phyloP scores from a whole-genome alignment of 495 filamentous ascomycete genomes.

The Aspergillus campestris region DNA sequence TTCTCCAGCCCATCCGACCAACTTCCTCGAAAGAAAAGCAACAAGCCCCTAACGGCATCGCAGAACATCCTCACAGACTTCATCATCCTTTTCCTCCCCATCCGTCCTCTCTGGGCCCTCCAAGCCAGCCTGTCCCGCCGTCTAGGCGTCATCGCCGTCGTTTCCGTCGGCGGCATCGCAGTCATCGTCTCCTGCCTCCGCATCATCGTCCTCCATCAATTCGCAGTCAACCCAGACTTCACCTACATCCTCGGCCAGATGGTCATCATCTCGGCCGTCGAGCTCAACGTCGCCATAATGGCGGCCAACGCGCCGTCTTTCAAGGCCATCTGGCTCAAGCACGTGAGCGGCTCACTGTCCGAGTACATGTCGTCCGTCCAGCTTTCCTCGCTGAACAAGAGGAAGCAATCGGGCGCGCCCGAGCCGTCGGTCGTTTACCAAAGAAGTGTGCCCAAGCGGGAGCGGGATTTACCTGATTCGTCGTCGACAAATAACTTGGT shows the following conservation, averaged over 20 bases:
- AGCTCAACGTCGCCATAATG: constrained; percentile 21
- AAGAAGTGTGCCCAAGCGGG: no score
- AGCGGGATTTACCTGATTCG: no score
- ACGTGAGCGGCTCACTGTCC: no score
- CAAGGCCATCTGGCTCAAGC: no score
- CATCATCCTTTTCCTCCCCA: constrained; percentile 2
- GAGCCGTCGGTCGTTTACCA: no score
- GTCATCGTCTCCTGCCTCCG: constrained; percentile 5
- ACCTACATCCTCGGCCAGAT: constrained; percentile 23
- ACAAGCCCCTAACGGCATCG: neutral
- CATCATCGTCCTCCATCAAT: constrained; percentile 14
- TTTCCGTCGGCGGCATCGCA: constrained; percentile 1
- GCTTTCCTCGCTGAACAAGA: no score
- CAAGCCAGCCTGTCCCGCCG: neutral
- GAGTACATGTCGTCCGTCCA: no score
- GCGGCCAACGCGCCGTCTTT: constrained; percentile 13
- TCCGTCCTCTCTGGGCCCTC: neutral
- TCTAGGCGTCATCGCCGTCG: constrained; percentile 1
- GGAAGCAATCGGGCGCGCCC: no score
- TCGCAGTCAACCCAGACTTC: constrained; percentile 13
- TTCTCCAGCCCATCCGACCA: neutral
- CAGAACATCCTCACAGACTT: constrained; percentile 3
- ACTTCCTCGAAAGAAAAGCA: neutral
- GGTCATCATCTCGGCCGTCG: constrained; percentile 21
- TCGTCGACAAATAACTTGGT: no score